phyloP scores from a whole-genome alignment of 2,329 filamentous ascomycete species.

The Cladosporium velox region DNA sequence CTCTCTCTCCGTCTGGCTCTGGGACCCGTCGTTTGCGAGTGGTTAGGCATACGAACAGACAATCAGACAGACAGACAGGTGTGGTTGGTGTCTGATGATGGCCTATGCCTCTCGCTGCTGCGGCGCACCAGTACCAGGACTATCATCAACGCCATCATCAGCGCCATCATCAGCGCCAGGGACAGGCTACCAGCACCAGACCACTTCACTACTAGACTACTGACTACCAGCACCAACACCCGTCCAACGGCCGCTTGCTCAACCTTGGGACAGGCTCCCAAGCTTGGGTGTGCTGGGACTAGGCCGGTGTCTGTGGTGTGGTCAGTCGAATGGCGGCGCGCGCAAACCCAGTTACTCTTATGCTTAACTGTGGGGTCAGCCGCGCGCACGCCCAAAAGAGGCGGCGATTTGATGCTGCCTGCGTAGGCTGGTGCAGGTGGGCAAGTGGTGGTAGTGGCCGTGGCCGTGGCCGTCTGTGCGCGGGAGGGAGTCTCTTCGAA shows the following conservation, averaged over 20 bases:
- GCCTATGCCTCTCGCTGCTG: neutral
- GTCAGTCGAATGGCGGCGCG: slow-evolving; percentile 25
- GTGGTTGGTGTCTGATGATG: neutral
- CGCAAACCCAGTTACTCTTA: slow-evolving; percentile 30
- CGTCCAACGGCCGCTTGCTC: slow-evolving; percentile 2
- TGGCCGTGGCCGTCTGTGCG: neutral
- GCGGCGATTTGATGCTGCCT: neutral
- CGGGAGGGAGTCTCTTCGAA: neutral
- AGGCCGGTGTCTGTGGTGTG: neutral
- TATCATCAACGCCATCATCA: neutral
- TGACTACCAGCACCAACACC: neutral
- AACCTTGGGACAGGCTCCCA: neutral
- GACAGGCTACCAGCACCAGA: neutral
- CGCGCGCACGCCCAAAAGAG: neutral
- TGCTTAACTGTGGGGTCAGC: slow-evolving; percentile 33
- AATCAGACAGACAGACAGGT: neutral
- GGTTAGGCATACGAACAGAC: neutral
- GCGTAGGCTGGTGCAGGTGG: too few species aligned
- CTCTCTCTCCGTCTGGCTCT: neutral
- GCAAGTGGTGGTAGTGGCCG: too few species aligned
- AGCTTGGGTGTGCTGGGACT: slow-evolving; percentile 1
- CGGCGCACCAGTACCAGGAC: neutral
- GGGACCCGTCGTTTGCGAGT: too few species aligned
- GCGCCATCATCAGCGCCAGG: neutral
- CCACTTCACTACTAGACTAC: too few species aligned